phyloP scores from a whole-genome alignment of 371 early-diverging fungal species.

The Smittium culicis region DNA sequence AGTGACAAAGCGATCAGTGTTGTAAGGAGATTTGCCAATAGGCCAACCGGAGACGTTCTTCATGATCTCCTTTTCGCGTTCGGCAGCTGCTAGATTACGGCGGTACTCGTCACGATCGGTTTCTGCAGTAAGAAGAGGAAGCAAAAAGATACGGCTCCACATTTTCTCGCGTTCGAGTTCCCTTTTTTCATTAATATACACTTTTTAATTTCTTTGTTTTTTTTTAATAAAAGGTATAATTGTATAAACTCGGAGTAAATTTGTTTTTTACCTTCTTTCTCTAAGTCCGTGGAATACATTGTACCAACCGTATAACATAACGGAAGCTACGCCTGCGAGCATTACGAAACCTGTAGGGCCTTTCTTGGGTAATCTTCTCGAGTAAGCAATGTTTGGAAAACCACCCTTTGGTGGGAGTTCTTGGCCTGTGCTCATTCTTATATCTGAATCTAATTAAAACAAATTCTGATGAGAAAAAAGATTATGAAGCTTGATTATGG shows the following conservation, averaged over 20 bases:
- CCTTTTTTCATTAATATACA: constrained; percentile 44
- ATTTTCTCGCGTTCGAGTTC: constrained; percentile 85
- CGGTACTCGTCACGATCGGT: constrained; percentile 83
- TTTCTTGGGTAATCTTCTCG: constrained; percentile 73
- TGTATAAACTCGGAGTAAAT: neutral
- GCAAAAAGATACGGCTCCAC: constrained; percentile 80
- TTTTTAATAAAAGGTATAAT: neutral
- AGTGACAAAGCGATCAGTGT: constrained; percentile 60
- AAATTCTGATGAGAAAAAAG: neutral
- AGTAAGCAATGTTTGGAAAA: constrained; percentile 54
- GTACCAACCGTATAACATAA: constrained; percentile 54
- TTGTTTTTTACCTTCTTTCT: constrained; percentile 36
- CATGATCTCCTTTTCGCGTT: constrained; percentile 77
- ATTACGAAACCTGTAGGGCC: constrained; percentile 65
- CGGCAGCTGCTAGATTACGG: constrained; percentile 55
- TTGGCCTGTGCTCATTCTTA: constrained; percentile 31
- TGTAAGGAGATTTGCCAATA: constrained; percentile 67
- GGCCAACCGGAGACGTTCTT: constrained; percentile 71
- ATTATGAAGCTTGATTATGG: neutral
- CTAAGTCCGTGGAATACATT: constrained; percentile 34
- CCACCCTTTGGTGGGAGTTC: constrained; percentile 63
- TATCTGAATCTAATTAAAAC: neutral
- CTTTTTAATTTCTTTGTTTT: constrained; percentile 34
- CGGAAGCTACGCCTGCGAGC: constrained; percentile 33
- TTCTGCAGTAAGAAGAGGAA: constrained; percentile 87